Conservation (phyloP, 1,139 yeast genomes). For the Geotrichum phurueaensis region DNA sequence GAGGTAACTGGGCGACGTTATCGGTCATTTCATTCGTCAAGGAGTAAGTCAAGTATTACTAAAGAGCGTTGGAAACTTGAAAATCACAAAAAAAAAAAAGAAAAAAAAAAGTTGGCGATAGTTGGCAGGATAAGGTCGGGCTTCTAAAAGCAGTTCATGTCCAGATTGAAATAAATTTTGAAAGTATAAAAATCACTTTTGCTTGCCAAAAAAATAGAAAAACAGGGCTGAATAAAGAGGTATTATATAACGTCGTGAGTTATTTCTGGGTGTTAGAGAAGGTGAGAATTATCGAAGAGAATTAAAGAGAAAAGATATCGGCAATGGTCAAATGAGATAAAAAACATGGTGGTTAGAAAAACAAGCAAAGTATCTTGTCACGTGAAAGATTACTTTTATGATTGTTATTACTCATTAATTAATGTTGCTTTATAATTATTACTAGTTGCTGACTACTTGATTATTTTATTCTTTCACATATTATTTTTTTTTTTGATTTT, state of each 20-base stretch:
- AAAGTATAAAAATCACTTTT: no score
- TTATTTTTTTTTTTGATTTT: no score
- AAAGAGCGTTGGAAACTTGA: not conserved
- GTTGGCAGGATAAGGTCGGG: not conserved
- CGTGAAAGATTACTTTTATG: no score
- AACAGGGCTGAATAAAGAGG: not conserved
- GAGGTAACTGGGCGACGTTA: not conserved
- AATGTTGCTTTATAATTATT: constrained; percentile 11
- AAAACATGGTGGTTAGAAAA: not conserved
- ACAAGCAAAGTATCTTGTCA: not conserved
- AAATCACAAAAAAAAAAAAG: not conserved
- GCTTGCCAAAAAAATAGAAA: not conserved
- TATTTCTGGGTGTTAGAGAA: not conserved
- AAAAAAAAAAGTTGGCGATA: not conserved
- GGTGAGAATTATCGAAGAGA: not conserved
- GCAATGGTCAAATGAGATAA: not conserved
- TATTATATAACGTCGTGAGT: not conserved
- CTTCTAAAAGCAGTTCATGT: not conserved
- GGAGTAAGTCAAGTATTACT: not conserved
- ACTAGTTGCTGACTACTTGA: no score
- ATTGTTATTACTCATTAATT: not conserved
- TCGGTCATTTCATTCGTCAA: not conserved
- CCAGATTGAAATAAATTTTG: not conserved
- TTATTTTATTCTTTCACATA: no score
- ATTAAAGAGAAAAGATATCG: not conserved